A percentile compares a stretch with the other conserved stretches of the same genome.
Conservation (phyloP, 2,329 filamentous ascomycete genomes). For the Salinomyces thailandicus region DNA sequence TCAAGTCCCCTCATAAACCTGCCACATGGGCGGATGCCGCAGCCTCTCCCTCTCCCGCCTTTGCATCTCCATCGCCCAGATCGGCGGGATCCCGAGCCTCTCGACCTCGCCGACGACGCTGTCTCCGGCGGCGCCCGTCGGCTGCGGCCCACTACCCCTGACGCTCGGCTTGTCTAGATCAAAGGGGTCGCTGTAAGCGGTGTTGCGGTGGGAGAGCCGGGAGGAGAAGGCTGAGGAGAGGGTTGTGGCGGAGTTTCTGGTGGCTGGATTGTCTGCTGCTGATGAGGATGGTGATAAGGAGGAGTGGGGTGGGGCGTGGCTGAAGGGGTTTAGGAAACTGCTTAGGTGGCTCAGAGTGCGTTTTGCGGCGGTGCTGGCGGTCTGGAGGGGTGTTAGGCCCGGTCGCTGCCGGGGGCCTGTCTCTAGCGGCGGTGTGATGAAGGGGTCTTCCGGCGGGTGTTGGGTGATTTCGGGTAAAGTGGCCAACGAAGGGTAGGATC, state of each 20-base stretch:
- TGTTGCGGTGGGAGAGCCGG: slow-evolving; percentile 3
- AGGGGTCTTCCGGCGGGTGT: slow-evolving; percentile 20
- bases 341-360: slow-evolving; percentile 11
- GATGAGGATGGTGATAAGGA: no score
- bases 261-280: no score
- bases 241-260: no score
- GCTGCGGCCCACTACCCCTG: slow-evolving; percentile 1
- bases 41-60: neutral
- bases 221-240: slow-evolving; percentile 1
- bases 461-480: slow-evolving; percentile 14
- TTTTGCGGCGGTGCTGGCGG: slow-evolving; percentile 8
- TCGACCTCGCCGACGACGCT: neutral
- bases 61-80: neutral
- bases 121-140: no score
- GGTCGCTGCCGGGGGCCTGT: slow-evolving; percentile 6
- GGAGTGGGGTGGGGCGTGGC: slow-evolving; percentile 4
- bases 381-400: slow-evolving; percentile 10
- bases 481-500: slow-evolving; percentile 16
- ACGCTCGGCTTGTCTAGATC: slow-evolving; percentile 9
- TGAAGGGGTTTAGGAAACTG: slow-evolving; percentile 9
- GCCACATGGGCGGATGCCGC: neutral
- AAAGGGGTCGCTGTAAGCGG: slow-evolving; percentile 10
- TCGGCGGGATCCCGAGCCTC: neutral
- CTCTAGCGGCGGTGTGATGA: slow-evolving; percentile 12
- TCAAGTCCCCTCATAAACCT: neutral